A percentile compares a stretch with the other conserved stretches of the same genome.
Conservation (phyloP, 2,329 filamentous ascomycete genomes). For the Phyllosticta ampelicida region DNA sequence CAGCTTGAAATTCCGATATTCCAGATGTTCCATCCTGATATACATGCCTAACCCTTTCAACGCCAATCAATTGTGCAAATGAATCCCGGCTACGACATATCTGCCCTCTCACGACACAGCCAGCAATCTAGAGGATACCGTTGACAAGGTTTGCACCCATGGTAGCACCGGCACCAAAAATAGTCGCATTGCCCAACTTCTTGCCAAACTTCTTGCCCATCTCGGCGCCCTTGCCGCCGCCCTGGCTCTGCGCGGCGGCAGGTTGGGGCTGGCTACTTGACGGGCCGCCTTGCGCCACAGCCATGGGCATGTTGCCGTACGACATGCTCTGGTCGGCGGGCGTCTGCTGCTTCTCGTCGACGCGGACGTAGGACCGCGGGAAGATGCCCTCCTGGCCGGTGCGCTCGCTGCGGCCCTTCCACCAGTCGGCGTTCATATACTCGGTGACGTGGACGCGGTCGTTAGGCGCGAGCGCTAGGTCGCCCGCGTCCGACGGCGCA, state of each 20-base stretch:
- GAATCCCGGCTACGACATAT: too few species aligned
- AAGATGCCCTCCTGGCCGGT: slow-evolving; percentile 87
- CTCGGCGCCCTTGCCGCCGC: slow-evolving; percentile 55
- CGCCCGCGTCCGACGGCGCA: slow-evolving; percentile 65
- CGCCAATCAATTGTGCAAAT: too few species aligned
- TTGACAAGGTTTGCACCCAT: slow-evolving; percentile 86
- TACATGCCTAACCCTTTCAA: too few species aligned
- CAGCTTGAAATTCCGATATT: too few species aligned
- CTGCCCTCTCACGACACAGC: too few species aligned
- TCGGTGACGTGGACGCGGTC: slow-evolving; percentile 73
- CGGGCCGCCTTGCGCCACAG: slow-evolving; percentile 52
- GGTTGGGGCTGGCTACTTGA: background rate
- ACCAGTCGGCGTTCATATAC: slow-evolving; percentile 96
- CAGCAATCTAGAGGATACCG: slow-evolving; percentile 60
- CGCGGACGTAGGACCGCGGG: slow-evolving; percentile 75
- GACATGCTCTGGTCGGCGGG: slow-evolving; percentile 48
- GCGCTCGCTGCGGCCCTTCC: slow-evolving; percentile 77
- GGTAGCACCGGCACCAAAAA: slow-evolving; percentile 87
- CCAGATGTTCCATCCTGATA: too few species aligned
- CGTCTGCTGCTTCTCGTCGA: slow-evolving; percentile 49
- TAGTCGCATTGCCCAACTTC: slow-evolving; percentile 76
- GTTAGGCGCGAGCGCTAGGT: slow-evolving; percentile 69
- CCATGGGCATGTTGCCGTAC: slow-evolving; percentile 63
- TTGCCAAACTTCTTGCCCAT: slow-evolving; percentile 92
- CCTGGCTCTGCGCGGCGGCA: slow-evolving; percentile 18